A percentile compares a stretch with the other conserved stretches of the same genome.
phyloP scores from a whole-genome alignment of 768 basidiomycete genomes.

The Pisolithus albus region DNA sequence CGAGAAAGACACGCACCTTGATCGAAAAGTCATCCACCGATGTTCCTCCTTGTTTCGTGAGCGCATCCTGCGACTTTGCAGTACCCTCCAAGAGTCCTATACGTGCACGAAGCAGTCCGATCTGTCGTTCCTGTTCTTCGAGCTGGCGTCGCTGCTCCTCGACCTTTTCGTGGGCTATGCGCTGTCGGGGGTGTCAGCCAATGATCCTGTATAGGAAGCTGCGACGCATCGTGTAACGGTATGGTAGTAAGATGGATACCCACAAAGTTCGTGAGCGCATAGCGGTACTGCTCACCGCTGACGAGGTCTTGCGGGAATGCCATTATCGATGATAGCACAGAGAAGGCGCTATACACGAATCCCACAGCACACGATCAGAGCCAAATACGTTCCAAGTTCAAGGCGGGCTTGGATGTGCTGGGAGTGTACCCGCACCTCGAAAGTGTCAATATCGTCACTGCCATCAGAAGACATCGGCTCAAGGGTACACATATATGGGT shows the following conservation, averaged over 20 bases:
- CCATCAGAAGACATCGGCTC: not conserved
- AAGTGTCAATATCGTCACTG: not conserved
- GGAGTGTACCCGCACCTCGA: too few relatives aligned
- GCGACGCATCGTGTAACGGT: not conserved
- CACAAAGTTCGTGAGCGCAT: constrained; percentile 79
- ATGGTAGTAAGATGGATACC: constrained; percentile 18
- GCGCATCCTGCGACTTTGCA: constrained; percentile 29
- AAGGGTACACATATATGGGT: too few relatives aligned
- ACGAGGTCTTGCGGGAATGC: constrained; percentile 28
- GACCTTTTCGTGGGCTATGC: constrained; percentile 85
- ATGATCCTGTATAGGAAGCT: not conserved
- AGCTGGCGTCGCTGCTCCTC: constrained; percentile 74
- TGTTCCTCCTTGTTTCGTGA: constrained; percentile 41
- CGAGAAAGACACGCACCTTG: constrained; percentile 42
- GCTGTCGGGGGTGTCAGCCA: constrained; percentile 32
- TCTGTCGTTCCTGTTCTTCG: constrained; percentile 78
- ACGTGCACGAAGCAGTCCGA: constrained; percentile 62
- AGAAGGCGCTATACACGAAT: too few relatives aligned
- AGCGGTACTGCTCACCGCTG: constrained; percentile 66
- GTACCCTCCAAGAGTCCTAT: constrained; percentile 69
- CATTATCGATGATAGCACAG: constrained; percentile 1
- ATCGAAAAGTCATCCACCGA: constrained; percentile 87
- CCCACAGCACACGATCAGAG: too few relatives aligned
- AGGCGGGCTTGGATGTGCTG: too few relatives aligned
- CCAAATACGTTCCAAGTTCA: too few relatives aligned